Evolutionary conservation across 139 green algal species (phyloP).

Genomic region (Zygnema cylindricum): DNA sequence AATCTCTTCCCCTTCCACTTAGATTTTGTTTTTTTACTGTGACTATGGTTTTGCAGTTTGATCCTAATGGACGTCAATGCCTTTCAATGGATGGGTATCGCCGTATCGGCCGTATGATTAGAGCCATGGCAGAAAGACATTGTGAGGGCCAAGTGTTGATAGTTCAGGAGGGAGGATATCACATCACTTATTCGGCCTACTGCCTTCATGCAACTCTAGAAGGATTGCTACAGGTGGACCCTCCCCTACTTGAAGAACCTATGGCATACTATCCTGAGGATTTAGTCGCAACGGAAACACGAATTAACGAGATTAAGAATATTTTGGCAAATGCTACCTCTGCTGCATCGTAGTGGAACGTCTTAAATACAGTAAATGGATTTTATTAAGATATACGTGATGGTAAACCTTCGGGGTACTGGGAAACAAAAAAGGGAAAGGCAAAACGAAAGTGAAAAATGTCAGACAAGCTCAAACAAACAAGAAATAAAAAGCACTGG

Average conservation of each 20-base stretch:
- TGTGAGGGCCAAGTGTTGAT: neutral
- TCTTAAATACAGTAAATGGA: too few relatives aligned
- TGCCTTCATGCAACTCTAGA: conserved; percentile 37
- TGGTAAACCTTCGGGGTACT: too few relatives aligned
- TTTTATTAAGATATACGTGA: too few relatives aligned
- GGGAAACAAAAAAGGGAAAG: too few relatives aligned
- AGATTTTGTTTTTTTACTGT: too few relatives aligned
- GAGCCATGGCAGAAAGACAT: conserved; percentile 10
- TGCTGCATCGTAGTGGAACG: neutral
- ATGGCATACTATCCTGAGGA: conserved; percentile 19
- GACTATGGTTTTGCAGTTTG: too few relatives aligned
- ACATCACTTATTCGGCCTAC: conserved; percentile 28
- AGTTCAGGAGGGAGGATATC: conserved; percentile 32
- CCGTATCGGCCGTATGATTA: neutral
- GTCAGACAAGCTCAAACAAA: too few relatives aligned
- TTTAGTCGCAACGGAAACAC: neutral
- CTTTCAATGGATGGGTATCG: conserved; percentile 29
- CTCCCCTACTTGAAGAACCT: conserved; percentile 16
- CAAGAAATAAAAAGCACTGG: too few relatives aligned
- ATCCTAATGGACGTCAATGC: conserved; percentile 30
- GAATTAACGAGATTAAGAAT: neutral
- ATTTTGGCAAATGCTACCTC: neutral
- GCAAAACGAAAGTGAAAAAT: too few relatives aligned
- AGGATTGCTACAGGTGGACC: neutral
- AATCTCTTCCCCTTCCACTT: too few relatives aligned